Evolutionary conservation across 371 early-diverging fungal genomes (phyloP), one percentile per base, ranked within the genome.

Genomic region (Mortierella sp.): DNA sequence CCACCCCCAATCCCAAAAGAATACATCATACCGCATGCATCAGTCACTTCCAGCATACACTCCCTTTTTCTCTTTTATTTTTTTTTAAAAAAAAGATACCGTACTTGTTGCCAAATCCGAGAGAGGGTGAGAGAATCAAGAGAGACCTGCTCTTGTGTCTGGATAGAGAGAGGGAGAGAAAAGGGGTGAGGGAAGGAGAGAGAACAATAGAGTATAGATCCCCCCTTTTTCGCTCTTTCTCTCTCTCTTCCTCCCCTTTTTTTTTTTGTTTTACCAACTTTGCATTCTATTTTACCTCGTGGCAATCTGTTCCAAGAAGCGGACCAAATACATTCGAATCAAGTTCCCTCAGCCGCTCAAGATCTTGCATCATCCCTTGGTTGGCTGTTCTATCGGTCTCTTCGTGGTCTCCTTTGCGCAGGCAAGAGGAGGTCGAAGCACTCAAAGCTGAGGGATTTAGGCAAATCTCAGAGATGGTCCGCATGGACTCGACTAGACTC

Each of bases 311-410:
- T 14, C 45, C 12, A 77, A 68, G n/a, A 28, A 77, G 68, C 14
- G 63, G 62, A 23, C 53, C 52, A 48, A 77, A 77, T 15, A 77
- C 63, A 2, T 65, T 15, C 1, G 72, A 61, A 26, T 77, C 72
- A 11, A 77, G 62, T 25, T 65, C 60, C 26, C 28, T 30, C 16
- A 77, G 44, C 7, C 60, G 47, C 23, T 65, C 53, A 16, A 77
- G 25, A 18, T 77, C 77, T 44, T 57, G 48, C 21, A 68, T 58
- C 16, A 72, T 43, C 16, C 77, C 77, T 12, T 52, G n/a, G n/a
- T 67, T 19, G 61, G 18, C 9, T 60, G 18, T 4, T 56, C 62
- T 3, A 56, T 50, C n/a, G 56, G 4, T n/a, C 60, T 56, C 28
- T 58, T 72, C 59, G 71, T 45, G 18, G 18, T 37, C 48, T 1